A percentile compares a stretch with the other conserved stretches of the same genome.
phyloP scores from a whole-genome alignment of 495 filamentous ascomycete genomes.

The Lophiostoma macrostomum region DNA sequence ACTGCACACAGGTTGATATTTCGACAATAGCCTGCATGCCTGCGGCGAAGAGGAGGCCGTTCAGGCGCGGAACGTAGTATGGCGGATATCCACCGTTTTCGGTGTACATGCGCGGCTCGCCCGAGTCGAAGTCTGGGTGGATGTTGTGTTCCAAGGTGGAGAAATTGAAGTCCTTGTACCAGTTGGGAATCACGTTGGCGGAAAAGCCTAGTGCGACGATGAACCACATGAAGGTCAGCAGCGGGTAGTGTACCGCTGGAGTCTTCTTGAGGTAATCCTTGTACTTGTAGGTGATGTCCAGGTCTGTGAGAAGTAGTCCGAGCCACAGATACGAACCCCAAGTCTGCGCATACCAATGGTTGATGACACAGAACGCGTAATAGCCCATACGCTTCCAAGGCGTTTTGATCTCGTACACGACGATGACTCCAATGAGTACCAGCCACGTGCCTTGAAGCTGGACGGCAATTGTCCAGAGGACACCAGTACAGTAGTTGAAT shows the following conservation, averaged over 20 bases:
- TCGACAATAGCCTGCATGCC: conserved; percentile 43
- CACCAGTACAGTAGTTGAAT: conserved; percentile 46
- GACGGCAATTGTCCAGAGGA: conserved; percentile 47
- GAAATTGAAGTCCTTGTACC: conserved; percentile 36
- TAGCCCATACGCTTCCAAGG: conserved; percentile 47
- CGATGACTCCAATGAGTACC: conserved; percentile 40
- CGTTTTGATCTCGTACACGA: conserved; percentile 44
- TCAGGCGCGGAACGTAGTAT: conserved; percentile 44
- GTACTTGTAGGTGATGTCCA: conserved; percentile 46
- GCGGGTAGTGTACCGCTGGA: conserved; percentile 35
- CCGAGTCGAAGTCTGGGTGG: conserved; percentile 41
- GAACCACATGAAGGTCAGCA: conserved; percentile 29
- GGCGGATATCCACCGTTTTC: conserved; percentile 35
- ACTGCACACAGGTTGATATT: conserved; percentile 38
- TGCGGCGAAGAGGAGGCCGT: conserved; percentile 41
- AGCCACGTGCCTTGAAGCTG: conserved; percentile 45
- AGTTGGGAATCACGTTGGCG: conserved; percentile 36
- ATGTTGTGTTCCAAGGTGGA: conserved; percentile 39
- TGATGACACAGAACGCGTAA: conserved; percentile 42
- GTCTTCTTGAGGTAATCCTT: conserved; percentile 35
- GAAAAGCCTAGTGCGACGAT: conserved; percentile 34
- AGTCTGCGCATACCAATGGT: conserved; percentile 43
- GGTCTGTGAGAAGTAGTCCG: conserved; percentile 43
- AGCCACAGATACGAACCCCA: conserved; percentile 46
- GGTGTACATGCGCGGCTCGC: conserved; percentile 35